Evolutionary conservation across 176 grass and related monocot species (phyloP), one percentile per base, ranked within the genome.

Genomic region (Poa annua): DNA sequence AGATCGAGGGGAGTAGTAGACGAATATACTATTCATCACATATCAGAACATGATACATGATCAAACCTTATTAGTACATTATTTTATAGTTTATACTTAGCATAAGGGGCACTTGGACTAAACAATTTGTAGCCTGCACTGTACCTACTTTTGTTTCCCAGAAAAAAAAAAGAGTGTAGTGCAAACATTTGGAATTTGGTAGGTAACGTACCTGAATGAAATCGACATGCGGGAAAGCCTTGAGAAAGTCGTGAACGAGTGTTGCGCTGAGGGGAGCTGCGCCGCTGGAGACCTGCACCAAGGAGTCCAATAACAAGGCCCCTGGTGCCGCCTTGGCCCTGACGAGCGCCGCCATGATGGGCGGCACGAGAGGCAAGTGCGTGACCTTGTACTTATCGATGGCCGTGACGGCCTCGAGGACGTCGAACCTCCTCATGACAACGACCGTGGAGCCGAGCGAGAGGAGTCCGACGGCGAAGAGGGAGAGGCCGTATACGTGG

Each of bases 401-500:
- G 19, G 84, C 78, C 66, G 19, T 76, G 17, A 94, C 5, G 24
- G 90, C 86, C 33, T 86, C 90, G 20, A 32, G 51, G 11, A 80
- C 42, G 49, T 86, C 71, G 52, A 98, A 98, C 73, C 86, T 92
- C 71, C 74, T 94, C 92, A 95, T 89, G 34, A 95, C 90, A 21
- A 95, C 92, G 32, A 98, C 84, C 6, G 78, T 86, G 50, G 95
- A 65, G 2, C 95, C 95, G 70, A 98, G 77, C 25, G 95, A 91
- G 9, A 94, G 79, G n/a, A 98, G 86, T 0, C 95, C 95, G 20
- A 90, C 80, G 36, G 92, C 74, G 84, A 98, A 98, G 51, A 98
- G 86, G 0, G 95, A 84, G 70, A 98, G 88, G 16, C 92, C 95
- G 12, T 98, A 98, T 26, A 98, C 88, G 70, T 98, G 95, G 85